phyloP scores from a whole-genome alignment of 2,329 filamentous ascomycete species.

The Sporothrix luriei region DNA sequence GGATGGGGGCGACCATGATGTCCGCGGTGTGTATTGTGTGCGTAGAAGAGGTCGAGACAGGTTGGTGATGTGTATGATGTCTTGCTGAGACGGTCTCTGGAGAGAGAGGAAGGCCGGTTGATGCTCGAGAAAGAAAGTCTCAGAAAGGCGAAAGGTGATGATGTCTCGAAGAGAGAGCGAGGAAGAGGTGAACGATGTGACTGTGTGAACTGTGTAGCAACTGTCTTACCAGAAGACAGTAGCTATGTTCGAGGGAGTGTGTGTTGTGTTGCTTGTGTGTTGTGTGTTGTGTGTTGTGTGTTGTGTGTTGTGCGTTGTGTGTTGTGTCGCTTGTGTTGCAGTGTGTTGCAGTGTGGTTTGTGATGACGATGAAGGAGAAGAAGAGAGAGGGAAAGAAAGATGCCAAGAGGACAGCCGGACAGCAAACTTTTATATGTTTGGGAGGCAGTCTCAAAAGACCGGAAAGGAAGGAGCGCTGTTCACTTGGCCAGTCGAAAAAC shows the following conservation, averaged over 20 bases:
- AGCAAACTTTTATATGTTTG: slow-evolving; percentile 25
- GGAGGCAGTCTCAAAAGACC: background rate
- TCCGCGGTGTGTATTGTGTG: background rate
- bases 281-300: background rate
- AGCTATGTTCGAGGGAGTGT: background rate
- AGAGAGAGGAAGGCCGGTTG: background rate
- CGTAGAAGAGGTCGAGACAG: background rate
- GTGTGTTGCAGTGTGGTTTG: background rate
- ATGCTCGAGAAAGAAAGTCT: background rate
- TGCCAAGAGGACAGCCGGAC: slow-evolving; percentile 23
- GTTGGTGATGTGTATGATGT: background rate
- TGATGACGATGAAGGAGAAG: background rate
- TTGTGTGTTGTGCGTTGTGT: background rate
- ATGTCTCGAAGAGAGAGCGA: background rate
- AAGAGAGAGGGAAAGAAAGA: background rate
- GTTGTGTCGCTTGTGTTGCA: background rate
- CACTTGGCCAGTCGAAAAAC: background rate
- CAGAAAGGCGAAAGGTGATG: background rate
- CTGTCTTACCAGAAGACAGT: slow-evolving; percentile 26
- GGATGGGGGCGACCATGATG: slow-evolving; percentile 20
- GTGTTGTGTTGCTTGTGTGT: background rate
- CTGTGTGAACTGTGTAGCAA: background rate
- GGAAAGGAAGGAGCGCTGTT: background rate
- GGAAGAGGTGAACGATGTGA: background rate
- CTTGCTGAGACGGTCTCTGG: background rate